Base-by-base conservation (phyloP, 2,329 filamentous ascomycete species). In the Botryosphaeria dothidea region DNA sequence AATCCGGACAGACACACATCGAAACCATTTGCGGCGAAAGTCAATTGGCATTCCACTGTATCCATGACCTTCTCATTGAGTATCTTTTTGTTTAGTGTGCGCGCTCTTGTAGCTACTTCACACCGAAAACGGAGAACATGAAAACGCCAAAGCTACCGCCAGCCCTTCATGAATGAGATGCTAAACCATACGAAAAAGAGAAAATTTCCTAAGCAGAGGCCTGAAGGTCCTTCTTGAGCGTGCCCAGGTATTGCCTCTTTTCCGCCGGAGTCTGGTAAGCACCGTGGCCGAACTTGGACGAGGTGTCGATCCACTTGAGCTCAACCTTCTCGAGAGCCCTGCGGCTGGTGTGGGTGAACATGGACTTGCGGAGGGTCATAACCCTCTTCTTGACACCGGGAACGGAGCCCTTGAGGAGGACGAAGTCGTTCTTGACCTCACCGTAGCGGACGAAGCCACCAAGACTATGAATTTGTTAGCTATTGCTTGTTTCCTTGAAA, bases 261-360 rank as follows among this genome's bases (percentile, higher is more conserved):
- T 99, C 95, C 79, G 92, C 91, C 73, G 90, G 86, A 71, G 95
- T 99, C 88, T 99, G 95, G 92, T 96, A 99, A 78, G 93, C 94
- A 89, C 95, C 95, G 87, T 99, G 95, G 84, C 95, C 95, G 84
- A 99, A 99, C 88, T 99, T 96, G 86, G 93, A 97, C 69, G 93
- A 97, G 77, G 95, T 99, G 80, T 99, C 95, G 91, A 99, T 99
- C 95, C 95, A 99, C 86, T 99, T 99, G 86, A 99, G 92, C 80
- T 94, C 92, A 82, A 98, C 92, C 92, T 99, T 98, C 91, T 99
- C 95, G 79, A 97, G 88, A 65, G 95, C 92, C 82, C 90, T 93
- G 81, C 95, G 88, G 79, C 91, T 97, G 75, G 93, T 98, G 88
- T 99, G 95, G 69, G 86, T 87, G 89, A 95, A 98, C 88, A 99